Base-by-base conservation (phyloP, 2,329 filamentous ascomycete genomes). In the Talaromyces funiculosus region DNA sequence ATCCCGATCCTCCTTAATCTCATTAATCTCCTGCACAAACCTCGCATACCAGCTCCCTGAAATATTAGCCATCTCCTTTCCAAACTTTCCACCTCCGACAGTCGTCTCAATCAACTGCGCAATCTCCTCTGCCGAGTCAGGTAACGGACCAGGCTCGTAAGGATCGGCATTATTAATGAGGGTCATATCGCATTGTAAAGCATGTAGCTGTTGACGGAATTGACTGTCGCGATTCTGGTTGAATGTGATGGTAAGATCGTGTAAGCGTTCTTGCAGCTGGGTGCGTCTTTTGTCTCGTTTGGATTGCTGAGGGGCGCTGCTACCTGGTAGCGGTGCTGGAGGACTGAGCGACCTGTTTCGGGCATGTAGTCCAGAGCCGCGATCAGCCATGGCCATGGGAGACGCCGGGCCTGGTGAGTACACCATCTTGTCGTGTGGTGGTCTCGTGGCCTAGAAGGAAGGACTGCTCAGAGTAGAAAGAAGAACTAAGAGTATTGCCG, bases 271-370 rank as follows among this genome's bases (percentile, higher is more conserved):
- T 66, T 87, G 85, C 63, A 97, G 85, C 69, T 88, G 86, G 69
- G 90, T 90, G 64, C 92, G 87, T 72, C 92, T 87, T 75, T 95
- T 94, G 78, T 97, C 93, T 74, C 91, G 86, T 80, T 97, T 97
- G 42, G 90, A 93, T 51, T 84, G 69, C 22, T 78, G 79, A n/a
- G 66, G 40, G 53, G 29, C 47, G 35, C 35, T 65, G 59, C 66
- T 71, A 35, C 55, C 55, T 3, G 37, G 26, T 10, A 35, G 24
- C 20, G 69, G 67, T 31, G 69, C 66, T 26, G 67, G 65, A 4
- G 74, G 73, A 60, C 72, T 74, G 20, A 68, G 64, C 3, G 73
- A 74, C 37, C 68, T 65, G 53, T 67, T 66, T 58, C 69, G 57
- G 7, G 62, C 61, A 35, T 68, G 64, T 37, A 69, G 43, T 16